Conservation (phyloP, 2,329 filamentous ascomycete genomes). For the Trichophyton equinum region DNA sequence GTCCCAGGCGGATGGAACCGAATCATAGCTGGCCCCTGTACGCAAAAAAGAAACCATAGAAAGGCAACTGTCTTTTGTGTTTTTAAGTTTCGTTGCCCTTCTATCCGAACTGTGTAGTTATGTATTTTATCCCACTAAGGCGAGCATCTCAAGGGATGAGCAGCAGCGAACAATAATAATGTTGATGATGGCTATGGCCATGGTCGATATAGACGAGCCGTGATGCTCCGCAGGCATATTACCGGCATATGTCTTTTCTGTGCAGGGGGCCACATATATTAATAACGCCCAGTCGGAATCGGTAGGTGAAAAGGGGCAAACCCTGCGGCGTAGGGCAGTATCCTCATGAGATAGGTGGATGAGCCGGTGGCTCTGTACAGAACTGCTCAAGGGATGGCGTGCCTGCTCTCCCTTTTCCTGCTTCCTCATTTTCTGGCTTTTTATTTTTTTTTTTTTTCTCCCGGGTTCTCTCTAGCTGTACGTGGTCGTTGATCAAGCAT, state of each 20-base stretch:
- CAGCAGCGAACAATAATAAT: background rate
- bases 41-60: background rate
- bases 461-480: background rate
- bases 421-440: background rate
- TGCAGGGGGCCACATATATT: background rate
- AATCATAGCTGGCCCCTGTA: conserved; percentile 1
- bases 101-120: background rate
- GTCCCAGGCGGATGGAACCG: conserved; percentile 1
- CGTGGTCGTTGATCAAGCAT: background rate
- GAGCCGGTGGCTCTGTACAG: background rate
- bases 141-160: background rate
- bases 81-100: background rate
- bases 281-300: background rate
- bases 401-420: background rate
- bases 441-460: no score
- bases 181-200: background rate
- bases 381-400: background rate
- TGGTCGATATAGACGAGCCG: background rate
- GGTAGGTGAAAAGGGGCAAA: background rate
- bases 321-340: background rate
- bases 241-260: background rate
- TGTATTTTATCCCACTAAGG: background rate
- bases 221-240: background rate
- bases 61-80: background rate
- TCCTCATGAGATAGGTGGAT: background rate